Percentiles rank a stretch among this genome's conserved stretches.
These are phyloP conservation scores for Chenopodium quinoa DNA, from an alignment of 148 eudicot species.

Conservation along the genomic window DNA sequence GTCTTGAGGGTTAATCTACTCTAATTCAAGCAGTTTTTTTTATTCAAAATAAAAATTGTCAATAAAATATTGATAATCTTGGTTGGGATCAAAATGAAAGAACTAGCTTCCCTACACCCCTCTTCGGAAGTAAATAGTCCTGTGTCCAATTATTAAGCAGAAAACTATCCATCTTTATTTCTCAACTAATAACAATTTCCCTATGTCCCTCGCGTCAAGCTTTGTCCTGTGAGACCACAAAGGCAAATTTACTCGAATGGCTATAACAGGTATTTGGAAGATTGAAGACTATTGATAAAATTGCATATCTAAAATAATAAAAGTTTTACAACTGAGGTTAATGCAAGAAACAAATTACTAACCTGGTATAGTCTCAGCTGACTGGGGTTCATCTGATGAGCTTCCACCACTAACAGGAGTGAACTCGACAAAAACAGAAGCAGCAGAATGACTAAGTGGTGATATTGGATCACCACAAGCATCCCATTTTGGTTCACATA, in stretches of 20 bases:
- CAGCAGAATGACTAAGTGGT: conserved; percentile 63
- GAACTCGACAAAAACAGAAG: conserved; percentile 47
- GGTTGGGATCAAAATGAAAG: background rate
- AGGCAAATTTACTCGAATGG: background rate
- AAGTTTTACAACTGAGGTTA: background rate
- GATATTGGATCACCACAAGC: conserved; percentile 57
- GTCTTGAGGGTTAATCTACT: no score
- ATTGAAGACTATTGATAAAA: background rate
- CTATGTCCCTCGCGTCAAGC: background rate
- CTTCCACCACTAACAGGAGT: conserved; percentile 48
- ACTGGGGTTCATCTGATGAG: conserved; percentile 48
- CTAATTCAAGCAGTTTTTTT: background rate
- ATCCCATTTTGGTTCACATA: conserved; percentile 46
- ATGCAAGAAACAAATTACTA: background rate
- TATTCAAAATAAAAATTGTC: background rate
- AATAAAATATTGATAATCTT: background rate
- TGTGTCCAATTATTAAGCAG: background rate
- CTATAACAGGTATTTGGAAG: background rate
- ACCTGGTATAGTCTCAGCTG: conserved; percentile 48
- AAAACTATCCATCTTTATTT: conserved; percentile 3
- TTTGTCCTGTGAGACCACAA: background rate
- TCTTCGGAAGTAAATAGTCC: background rate
- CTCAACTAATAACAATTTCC: background rate
- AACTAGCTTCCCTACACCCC: conserved; percentile 6
- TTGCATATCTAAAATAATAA: background rate